phyloP scores from a whole-genome alignment of 441 rosid genomes.

The Erysimum cheiri region DNA sequence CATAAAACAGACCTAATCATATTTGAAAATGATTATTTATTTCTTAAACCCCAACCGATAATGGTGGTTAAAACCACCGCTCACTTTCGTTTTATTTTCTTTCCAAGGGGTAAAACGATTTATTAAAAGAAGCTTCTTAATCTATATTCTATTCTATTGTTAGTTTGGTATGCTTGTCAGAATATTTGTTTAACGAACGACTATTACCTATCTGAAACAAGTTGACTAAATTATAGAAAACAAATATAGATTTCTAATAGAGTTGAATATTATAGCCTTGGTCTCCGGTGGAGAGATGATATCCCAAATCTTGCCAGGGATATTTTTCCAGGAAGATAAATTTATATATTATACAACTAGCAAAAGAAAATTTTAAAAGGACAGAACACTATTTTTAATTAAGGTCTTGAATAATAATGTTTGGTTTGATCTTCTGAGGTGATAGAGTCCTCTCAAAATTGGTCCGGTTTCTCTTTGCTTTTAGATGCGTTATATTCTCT shows the following conservation, averaged over 20 bases:
- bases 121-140: slow-evolving; percentile 35
- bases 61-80: slow-evolving; percentile 35
- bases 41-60: slow-evolving; percentile 30
- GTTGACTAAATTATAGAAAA: slow-evolving; percentile 34
- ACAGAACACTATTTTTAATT: background rate
- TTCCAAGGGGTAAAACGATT: slow-evolving; percentile 19
- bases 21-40: slow-evolving; percentile 34
- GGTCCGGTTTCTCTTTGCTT: too few relatives aligned
- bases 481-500: too few relatives aligned
- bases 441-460: too few relatives aligned
- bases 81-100: slow-evolving; percentile 37
- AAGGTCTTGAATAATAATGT: background rate
- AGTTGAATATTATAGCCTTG: slow-evolving; percentile 12
- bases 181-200: slow-evolving; percentile 43
- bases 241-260: background rate
- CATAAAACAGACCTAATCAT: slow-evolving; percentile 19
- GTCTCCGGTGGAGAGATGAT: slow-evolving; percentile 14
- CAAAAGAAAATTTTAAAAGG: background rate
- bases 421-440: background rate
- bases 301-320: slow-evolving; percentile 33
- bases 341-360: slow-evolving; percentile 20
- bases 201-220: slow-evolving; percentile 29
- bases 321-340: slow-evolving; percentile 12
- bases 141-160: slow-evolving; percentile 25
- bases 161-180: slow-evolving; percentile 34